phyloP scores from a whole-genome alignment of 495 filamentous ascomycete genomes.

The Podospora comata region DNA sequence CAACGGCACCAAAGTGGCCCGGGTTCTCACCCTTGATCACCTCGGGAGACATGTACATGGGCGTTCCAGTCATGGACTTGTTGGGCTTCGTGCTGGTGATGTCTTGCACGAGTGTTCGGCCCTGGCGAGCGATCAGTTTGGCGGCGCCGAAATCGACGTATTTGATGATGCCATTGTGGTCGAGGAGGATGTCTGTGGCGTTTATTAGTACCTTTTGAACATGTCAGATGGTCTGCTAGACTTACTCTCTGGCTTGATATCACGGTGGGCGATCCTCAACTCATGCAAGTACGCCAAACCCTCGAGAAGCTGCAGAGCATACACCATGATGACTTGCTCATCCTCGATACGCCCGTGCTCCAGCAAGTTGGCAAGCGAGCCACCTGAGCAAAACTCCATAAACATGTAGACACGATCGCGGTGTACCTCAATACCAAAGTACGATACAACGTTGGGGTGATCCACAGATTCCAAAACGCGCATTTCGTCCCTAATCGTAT shows the following conservation, averaged over 20 bases:
- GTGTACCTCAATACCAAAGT: constrained; percentile 97
- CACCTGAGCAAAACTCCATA: constrained; percentile 98
- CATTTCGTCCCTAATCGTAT: constrained; percentile 96
- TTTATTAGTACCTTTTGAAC: constrained; percentile 23
- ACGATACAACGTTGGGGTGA: constrained; percentile 96
- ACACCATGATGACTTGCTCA: constrained; percentile 97
- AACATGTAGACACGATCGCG: constrained; percentile 99
- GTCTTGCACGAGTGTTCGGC: constrained; percentile 73
- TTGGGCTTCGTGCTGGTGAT: constrained; percentile 64
- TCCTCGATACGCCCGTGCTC: constrained; percentile 98
- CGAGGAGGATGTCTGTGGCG: constrained; percentile 78
- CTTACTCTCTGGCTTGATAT: constrained; percentile 97
- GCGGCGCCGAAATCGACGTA: constrained; percentile 98
- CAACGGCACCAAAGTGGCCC: constrained; percentile 79
- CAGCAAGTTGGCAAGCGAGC: constrained; percentile 82
- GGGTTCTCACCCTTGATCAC: constrained; percentile 83
- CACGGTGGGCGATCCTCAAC: constrained; percentile 83
- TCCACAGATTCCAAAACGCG: constrained; percentile 89
- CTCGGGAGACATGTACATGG: constrained; percentile 99
- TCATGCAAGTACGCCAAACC: constrained; percentile 94
- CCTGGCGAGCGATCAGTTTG: constrained; percentile 93
- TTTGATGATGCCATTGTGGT: constrained; percentile 97
- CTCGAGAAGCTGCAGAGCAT: constrained; percentile 92
- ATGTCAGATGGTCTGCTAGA: constrained; percentile 14
- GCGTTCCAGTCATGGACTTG: constrained; percentile 93